A percentile compares a stretch with the other conserved stretches of the same genome.
phyloP scores from a whole-genome alignment of 2,329 filamentous ascomycete species.

The Hypoxylon sp. region DNA sequence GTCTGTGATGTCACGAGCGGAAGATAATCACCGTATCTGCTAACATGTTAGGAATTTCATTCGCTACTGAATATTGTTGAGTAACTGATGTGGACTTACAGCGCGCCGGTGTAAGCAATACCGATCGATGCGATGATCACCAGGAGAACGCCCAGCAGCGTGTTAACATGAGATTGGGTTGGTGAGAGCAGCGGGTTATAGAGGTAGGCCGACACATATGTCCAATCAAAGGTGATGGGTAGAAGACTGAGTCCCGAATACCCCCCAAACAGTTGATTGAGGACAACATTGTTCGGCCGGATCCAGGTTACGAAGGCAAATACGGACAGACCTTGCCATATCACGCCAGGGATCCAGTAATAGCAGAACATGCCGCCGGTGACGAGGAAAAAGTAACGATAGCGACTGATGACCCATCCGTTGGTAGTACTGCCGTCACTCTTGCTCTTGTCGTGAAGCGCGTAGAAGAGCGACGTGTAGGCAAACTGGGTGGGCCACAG shows the following conservation, averaged over 20 bases:
- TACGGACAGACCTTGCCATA: slow-evolving; percentile 58
- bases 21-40: slow-evolving; percentile 58
- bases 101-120: slow-evolving; percentile 55
- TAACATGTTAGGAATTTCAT: slow-evolving; percentile 17
- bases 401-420: slow-evolving; percentile 56
- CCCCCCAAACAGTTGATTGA: slow-evolving; percentile 61
- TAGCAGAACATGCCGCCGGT: slow-evolving; percentile 54
- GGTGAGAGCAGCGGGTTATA: slow-evolving; percentile 47
- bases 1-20: slow-evolving; percentile 62
- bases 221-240: slow-evolving; percentile 57
- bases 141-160: slow-evolving; percentile 51
- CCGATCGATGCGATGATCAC: slow-evolving; percentile 55
- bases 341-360: slow-evolving; percentile 62
- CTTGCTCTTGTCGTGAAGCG: slow-evolving; percentile 52
- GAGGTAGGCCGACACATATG: slow-evolving; percentile 48
- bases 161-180: slow-evolving; percentile 52
- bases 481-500: slow-evolving; percentile 59
- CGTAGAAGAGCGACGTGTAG: slow-evolving; percentile 57
- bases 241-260: slow-evolving; percentile 52
- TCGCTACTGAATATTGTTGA: background rate
- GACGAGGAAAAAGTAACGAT: slow-evolving; percentile 56
- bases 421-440: slow-evolving; percentile 51
- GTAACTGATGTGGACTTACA: slow-evolving; percentile 39
- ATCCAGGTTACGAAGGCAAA: slow-evolving; percentile 59
- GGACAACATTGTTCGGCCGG: slow-evolving; percentile 53